Evolutionary conservation across 2,329 filamentous ascomycete genomes (phyloP), one percentile per base, ranked within the genome.

Genomic region (Colletotrichum paranaense): DNA sequence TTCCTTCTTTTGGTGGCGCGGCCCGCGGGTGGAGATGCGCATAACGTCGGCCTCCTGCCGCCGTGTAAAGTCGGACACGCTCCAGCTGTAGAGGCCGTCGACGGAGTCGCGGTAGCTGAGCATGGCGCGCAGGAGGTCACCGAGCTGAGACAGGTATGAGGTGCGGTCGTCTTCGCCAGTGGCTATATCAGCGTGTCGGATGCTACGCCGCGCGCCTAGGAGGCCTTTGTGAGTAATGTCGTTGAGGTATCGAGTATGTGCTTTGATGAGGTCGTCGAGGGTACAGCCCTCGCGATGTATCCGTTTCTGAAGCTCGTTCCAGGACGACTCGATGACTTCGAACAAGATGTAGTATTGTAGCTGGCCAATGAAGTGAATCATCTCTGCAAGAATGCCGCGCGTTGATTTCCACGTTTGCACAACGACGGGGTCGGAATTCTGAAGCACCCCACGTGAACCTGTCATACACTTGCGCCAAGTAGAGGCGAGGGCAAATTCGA

Each of bases 301-400:
- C 38, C 93, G 93, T 32, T 91, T 89, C 82, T 98, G 94, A 2
- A 99, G 89, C 79, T 96, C 93, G 74, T 94, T 94, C 97, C 97
- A 99, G 62, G 94, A 97, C 46, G 94, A 93, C 82, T 99, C 97
- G 77, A 99, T 98, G 77, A 99, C 97, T 82, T 99, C 97, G 79
- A 98, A 99, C 11, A 99, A 88, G 77, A 99, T 98, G 82, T 99
- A 99, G 85, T 98, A 98, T 82, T 99, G 97, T 16, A 99, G 88
- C 83, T 99, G 97, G 75, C 95, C 95, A 79, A 98, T 92, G 80
- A 99, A 98, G 82, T 99, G 97, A 19, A 98, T 94, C 97, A 99
- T 99, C 83, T 99, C 97, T 14, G 96, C 95, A 49, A 98, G 91
- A 22, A 92, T 92, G 72, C 95, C 97, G 70, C 96, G 90, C 5